A percentile compares a stretch with the other conserved stretches of the same genome.
Conservation (phyloP, 2,329 filamentous ascomycete genomes). For the Aureobasidium sp. region DNA sequence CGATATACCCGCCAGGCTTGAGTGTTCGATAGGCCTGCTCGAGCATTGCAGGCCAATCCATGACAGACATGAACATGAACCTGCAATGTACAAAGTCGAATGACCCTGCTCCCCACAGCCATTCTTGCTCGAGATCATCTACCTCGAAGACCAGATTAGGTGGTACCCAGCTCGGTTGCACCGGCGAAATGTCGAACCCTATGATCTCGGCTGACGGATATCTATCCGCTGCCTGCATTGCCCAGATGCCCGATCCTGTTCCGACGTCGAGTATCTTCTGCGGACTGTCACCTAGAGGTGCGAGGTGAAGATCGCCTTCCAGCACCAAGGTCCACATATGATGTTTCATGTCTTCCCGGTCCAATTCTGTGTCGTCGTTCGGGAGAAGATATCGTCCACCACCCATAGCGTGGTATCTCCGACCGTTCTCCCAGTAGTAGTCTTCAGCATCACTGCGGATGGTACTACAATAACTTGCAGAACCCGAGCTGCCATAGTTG, state of each 20-base stretch:
- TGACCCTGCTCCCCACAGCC: conserved; percentile 15
- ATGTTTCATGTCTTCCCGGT: conserved; percentile 14
- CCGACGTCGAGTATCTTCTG: conserved; percentile 40
- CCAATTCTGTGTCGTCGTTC: conserved; percentile 12
- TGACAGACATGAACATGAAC: conserved; percentile 23
- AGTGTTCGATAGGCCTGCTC: conserved; percentile 20
- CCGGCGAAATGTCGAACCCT: conserved; percentile 29
- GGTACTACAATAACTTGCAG: conserved; percentile 8
- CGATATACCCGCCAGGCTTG: conserved; percentile 31
- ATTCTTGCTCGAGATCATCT: conserved; percentile 25
- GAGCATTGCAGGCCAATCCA: conserved; percentile 13
- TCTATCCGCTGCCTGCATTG: conserved; percentile 35
- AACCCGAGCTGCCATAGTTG: not conserved
- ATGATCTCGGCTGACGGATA: conserved; percentile 23
- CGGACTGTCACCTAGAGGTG: conserved; percentile 29
- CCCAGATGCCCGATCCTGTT: conserved; percentile 44
- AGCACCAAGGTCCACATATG: conserved; percentile 13
- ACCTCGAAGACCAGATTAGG: conserved; percentile 24
- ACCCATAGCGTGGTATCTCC: conserved; percentile 20
- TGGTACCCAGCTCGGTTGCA: conserved; percentile 23
- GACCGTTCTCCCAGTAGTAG: conserved; percentile 16
- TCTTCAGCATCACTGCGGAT: conserved; percentile 11
- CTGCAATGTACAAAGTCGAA: conserved; percentile 38
- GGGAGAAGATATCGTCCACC: conserved; percentile 12
- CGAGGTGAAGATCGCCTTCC: conserved; percentile 29